Conservation (phyloP, 1,284 basidiomycete genomes). For the Apiotrichum akiyoshidainum region DNA sequence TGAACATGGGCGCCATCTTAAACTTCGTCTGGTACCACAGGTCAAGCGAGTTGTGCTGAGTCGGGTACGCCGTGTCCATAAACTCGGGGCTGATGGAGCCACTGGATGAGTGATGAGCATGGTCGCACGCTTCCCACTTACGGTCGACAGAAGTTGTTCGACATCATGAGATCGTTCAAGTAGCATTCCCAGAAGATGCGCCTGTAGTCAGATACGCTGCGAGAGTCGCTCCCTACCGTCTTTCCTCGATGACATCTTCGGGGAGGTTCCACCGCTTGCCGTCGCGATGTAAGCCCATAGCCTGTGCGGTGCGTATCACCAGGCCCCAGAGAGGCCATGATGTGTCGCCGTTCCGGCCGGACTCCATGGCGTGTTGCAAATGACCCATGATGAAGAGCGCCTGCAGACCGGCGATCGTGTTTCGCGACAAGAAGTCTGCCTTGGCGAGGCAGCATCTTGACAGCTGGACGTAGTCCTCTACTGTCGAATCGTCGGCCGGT, state of each 20-base stretch:
- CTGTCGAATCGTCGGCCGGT: slow-evolving; percentile 30
- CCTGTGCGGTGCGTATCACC: slow-evolving; percentile 34
- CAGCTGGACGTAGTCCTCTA: slow-evolving; percentile 31
- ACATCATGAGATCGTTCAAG: slow-evolving; percentile 31
- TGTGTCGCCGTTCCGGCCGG: slow-evolving; percentile 36
- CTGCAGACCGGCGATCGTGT: slow-evolving; percentile 36
- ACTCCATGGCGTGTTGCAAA: slow-evolving; percentile 30
- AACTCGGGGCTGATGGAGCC: slow-evolving; percentile 19
- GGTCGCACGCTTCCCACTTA: too few relatives aligned
- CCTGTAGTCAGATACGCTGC: slow-evolving; percentile 3
- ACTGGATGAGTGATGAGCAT: too few relatives aligned
- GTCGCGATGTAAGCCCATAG: slow-evolving; percentile 45
- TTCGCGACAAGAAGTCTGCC: slow-evolving; percentile 34
- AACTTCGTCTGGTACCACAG: slow-evolving; percentile 27
- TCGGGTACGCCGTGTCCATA: slow-evolving; percentile 23
- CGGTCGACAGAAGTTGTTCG: slow-evolving; percentile 33
- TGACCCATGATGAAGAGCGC: slow-evolving; percentile 32
- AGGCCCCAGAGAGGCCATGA: slow-evolving; percentile 44
- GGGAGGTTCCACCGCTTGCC: slow-evolving; percentile 37
- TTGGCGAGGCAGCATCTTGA: slow-evolving; percentile 32
- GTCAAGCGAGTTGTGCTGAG: neutral
- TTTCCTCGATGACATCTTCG: slow-evolving; percentile 28
- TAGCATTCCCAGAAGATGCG: slow-evolving; percentile 38
- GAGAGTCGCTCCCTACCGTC: neutral
- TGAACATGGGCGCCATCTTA: slow-evolving; percentile 5